Percentiles rank a stretch among this genome's conserved stretches.
Conservation (phyloP, 345 rosid species). For the Eucalyptus sideroxylon region DNA sequence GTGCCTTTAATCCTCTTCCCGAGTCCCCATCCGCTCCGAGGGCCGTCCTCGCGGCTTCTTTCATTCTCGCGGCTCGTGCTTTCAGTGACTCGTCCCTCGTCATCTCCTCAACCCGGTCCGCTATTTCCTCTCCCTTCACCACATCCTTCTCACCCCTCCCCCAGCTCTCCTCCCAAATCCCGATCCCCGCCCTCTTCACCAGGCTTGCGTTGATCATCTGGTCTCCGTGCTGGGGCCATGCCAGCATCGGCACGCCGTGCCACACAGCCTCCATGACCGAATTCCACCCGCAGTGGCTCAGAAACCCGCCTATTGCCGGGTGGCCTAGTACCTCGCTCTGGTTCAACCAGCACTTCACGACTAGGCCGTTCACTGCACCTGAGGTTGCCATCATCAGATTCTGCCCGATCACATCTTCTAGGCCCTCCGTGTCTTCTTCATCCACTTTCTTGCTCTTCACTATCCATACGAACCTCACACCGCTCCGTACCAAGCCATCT, state of each 20-base stretch:
- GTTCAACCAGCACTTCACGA: slow-evolving; percentile 20
- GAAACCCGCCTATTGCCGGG: slow-evolving; percentile 17
- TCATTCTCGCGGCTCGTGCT: background rate
- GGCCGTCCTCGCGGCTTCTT: slow-evolving; percentile 12
- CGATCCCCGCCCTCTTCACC: slow-evolving; percentile 9
- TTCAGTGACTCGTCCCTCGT: slow-evolving; percentile 8
- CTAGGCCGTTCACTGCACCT: slow-evolving; percentile 1
- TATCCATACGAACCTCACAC: slow-evolving; percentile 27
- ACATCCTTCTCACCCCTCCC: background rate
- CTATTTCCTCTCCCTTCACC: background rate
- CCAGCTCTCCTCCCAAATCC: slow-evolving; percentile 9
- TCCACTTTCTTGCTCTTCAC: slow-evolving; percentile 23
- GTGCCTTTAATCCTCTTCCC: background rate
- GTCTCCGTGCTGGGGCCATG: slow-evolving; percentile 33
- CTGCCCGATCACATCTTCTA: slow-evolving; percentile 12
- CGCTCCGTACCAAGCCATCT: slow-evolving; percentile 12
- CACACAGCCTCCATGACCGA: slow-evolving; percentile 30
- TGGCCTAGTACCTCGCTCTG: slow-evolving; percentile 18
- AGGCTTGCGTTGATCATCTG: slow-evolving; percentile 23
- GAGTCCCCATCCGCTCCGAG: background rate
- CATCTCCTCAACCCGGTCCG: background rate
- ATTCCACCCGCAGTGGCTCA: slow-evolving; percentile 1
- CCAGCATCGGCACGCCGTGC: slow-evolving; percentile 24
- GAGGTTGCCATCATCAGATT: background rate
- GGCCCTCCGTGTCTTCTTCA: slow-evolving; percentile 11